These are phyloP conservation scores for Penicillium sp. DNA, from an alignment of 2,329 filamentous ascomycete genomes.

Conservation along the genomic window DNA sequence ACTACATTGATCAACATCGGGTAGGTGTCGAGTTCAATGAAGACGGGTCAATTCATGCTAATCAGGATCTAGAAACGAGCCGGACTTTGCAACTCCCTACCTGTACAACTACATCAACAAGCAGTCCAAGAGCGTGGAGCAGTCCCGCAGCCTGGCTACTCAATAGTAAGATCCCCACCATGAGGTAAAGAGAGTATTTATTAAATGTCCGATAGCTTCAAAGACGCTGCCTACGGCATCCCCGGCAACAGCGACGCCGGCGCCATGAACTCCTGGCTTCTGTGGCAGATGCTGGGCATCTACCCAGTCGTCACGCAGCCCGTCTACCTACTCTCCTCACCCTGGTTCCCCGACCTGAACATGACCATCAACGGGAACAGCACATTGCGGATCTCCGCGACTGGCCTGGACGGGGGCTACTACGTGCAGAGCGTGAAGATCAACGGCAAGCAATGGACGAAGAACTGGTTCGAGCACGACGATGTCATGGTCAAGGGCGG, in stretches of 20 bases:
- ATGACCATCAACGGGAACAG: constrained; percentile 31
- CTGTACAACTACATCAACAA: constrained; percentile 65
- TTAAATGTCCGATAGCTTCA: constrained; percentile 42
- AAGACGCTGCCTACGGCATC: constrained; percentile 52
- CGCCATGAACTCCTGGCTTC: constrained; percentile 49
- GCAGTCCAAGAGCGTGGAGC: constrained; percentile 59
- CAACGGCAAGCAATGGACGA: constrained; percentile 50
- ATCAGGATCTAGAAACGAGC: constrained; percentile 57
- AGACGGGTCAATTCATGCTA: background rate
- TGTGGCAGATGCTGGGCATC: constrained; percentile 50
- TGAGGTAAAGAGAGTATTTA: background rate
- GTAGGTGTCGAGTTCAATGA: constrained; percentile 4
- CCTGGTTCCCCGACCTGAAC: constrained; percentile 42
- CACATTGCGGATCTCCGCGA: constrained; percentile 47
- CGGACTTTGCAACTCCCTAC: constrained; percentile 63
- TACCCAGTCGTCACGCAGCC: constrained; percentile 49
- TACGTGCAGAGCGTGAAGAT: constrained; percentile 54
- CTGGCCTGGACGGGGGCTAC: constrained; percentile 43
- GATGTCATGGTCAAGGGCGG: constrained; percentile 44
- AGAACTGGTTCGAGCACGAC: constrained; percentile 54
- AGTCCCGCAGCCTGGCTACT: constrained; percentile 56
- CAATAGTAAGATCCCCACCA: constrained; percentile 37
- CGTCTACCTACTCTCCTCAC: constrained; percentile 45
- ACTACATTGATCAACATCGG: constrained; percentile 56
- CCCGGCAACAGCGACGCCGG: constrained; percentile 67